Evolutionary conservation across 2,329 filamentous ascomycete species (phyloP), one percentile per base, ranked within the genome.

Genomic region (Paraphoma chrysanthemicola): DNA sequence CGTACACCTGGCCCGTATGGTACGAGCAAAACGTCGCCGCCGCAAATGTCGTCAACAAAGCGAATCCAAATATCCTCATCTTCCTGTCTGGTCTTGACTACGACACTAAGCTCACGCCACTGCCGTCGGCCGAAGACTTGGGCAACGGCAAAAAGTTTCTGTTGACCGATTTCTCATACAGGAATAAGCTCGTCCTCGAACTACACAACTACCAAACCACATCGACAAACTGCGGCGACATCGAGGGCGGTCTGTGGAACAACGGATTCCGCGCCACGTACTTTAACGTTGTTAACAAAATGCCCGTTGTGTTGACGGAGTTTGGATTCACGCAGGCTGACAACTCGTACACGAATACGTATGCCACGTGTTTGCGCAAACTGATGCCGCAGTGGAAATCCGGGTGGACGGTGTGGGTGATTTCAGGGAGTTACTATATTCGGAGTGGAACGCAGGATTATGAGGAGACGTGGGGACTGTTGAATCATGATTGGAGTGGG

Each of bases 371-470:
- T 61, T 65, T 88, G 36, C 74, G 80, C 5, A 79, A 77, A 10
- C 85, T 86, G 54, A 80, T 87, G 76, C 73, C 80, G 47, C 69
- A 73, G 42, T 87, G 87, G 69, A 83, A 87, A 63, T 81, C 81
- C 33, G 86, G 87, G 57, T 88, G 85, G 85, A 81, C 82, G 1
- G 75, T 86, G 11, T 88, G 85, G 86, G 83, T 82, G 4, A 63
- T 88, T 43, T 81, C 85, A 70, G 85, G 85, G 11, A 83, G 82
- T 55, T 88, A 87, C 61, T 87, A 87, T 60, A 78, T 86, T 10
- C 39, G 63, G 23, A 57, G 82, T 53, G 80, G 81, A 29, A 71
- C 64, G 8, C 71, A 83, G 14, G 82, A 86, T 59, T 76, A 76
- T 42, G 82, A 87, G 30, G 84, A 87, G 76, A 75, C 74, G 0